phyloP scores from a whole-genome alignment of 441 rosid species.

The Cnidoscolus chayamansa region DNA sequence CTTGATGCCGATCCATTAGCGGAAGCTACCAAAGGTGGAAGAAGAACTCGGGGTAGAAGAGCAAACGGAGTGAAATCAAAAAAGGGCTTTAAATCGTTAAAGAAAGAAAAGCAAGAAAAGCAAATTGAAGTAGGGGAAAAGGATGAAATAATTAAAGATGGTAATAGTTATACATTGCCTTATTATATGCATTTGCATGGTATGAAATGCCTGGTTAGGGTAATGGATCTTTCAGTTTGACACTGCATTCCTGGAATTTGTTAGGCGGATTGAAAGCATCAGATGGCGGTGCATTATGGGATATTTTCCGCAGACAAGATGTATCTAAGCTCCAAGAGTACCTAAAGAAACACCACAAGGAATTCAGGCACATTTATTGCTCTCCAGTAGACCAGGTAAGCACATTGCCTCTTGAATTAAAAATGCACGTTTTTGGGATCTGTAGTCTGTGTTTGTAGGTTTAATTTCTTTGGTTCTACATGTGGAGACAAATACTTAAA shows the following conservation, averaged over 20 bases:
- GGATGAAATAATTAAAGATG: not conserved
- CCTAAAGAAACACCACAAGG: conserved; percentile 47
- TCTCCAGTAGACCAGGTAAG: conserved; percentile 45
- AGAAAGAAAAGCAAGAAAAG: not conserved
- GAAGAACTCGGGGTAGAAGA: not conserved
- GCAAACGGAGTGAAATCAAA: not conserved
- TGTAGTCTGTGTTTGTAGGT: not conserved
- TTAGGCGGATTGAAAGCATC: conserved; percentile 24
- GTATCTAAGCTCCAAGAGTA: conserved; percentile 50
- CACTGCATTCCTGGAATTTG: conserved; percentile 15
- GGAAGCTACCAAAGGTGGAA: not conserved
- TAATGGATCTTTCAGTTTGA: not conserved
- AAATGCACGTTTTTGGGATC: not conserved
- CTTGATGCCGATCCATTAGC: not conserved
- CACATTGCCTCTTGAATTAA: not conserved
- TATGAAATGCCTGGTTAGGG: not conserved
- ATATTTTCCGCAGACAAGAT: conserved; percentile 66
- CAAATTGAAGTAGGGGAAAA: not conserved
- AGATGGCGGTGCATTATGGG: conserved; percentile 64
- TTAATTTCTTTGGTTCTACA: not conserved
- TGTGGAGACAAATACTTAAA: not conserved
- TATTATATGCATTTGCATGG: not conserved
- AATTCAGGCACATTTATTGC: conserved; percentile 51
- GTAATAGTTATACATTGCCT: not conserved
- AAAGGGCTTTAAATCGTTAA: not conserved